Evolutionary conservation across 805 yeast species (phyloP).

Genomic region (Grigorovia transvaalensis): DNA sequence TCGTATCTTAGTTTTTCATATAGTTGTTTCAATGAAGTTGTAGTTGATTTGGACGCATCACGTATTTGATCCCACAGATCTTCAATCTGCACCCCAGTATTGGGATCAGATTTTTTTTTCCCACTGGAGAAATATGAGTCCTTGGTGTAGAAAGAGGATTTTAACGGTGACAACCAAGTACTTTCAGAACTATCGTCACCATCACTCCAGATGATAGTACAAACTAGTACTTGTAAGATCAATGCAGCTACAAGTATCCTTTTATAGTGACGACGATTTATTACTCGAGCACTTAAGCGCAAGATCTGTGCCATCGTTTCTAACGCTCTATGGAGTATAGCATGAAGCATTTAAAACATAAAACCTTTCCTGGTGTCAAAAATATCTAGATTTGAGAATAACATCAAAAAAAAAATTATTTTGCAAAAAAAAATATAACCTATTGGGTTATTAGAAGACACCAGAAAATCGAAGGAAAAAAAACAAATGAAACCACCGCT

Average conservation of each 20-base stretch:
- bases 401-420: too few relatives aligned
- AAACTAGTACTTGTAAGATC: neutral
- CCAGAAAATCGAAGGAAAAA: too few relatives aligned
- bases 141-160: too few relatives aligned
- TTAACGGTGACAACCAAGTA: neutral
- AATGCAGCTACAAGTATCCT: neutral
- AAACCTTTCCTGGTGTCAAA: too few relatives aligned
- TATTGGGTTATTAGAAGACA: too few relatives aligned
- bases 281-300: neutral
- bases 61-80: neutral
- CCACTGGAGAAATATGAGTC: too few relatives aligned
- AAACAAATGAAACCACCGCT: too few relatives aligned
- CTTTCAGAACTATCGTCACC: neutral
- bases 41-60: neutral
- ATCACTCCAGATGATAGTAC: neutral
- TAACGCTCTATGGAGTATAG: neutral
- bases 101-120: neutral
- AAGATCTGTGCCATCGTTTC: neutral
- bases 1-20: slow-evolving; percentile 16
- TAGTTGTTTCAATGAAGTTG: slow-evolving; percentile 3
- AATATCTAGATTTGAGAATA: too few relatives aligned
- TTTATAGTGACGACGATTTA: neutral
- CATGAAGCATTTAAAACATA: neutral
- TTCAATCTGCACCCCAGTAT: neutral
- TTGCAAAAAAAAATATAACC: too few relatives aligned